Evolutionary conservation across 768 basidiomycete genomes (phyloP), one percentile per base, ranked within the genome.

Genomic region (Naematelia aurantialba): DNA sequence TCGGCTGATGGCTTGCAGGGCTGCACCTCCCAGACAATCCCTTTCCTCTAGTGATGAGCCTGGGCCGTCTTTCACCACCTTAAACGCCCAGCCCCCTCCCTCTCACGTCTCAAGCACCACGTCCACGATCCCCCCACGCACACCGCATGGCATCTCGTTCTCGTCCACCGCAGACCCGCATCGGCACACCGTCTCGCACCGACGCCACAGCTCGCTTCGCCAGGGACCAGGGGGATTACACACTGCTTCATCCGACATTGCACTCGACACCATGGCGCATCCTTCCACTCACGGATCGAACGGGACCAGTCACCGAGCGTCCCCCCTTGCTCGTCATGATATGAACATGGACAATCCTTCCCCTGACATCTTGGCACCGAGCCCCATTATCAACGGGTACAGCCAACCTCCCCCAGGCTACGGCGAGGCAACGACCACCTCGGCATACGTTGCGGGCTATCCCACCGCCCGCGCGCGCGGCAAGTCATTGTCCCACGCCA

Each of bases 31-130:
- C 19, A 48, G 67, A 47, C 61, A 58, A 4, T 64, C 66, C 5
- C 51, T 64, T 5, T 65, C 62, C 2, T 64, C 62, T 19, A 53
- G 58, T n/a, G 65, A 66, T 56, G 65, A 66, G 3, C 54, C 46
- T 21, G 34, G 34, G 8, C 34, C 8, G 17, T 39, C 34, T 8
- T 39, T 17, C 17, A 8, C 34, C 17, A n/a, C n/a, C n/a, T n/a
- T n/a, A n/a, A n/a, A n/a, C n/a, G 34, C 34, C 24, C 52, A 21
- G 5, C 10, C 19, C 27, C 21, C 25, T 19, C 46, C 25, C 8
- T 44, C 42, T 44, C 8, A 21, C 19, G n/a, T 8, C 19, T 26
- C 25, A 26, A 39, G 25, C 34, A 54, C 50, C 29, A 17, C 25
- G 19, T 44, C 63, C n/a, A n/a, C n/a, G 11, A 21, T 31, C 34